These are phyloP conservation scores for Lachancea nothofagi DNA, from an alignment of 805 yeast species.

Conservation along the genomic window DNA sequence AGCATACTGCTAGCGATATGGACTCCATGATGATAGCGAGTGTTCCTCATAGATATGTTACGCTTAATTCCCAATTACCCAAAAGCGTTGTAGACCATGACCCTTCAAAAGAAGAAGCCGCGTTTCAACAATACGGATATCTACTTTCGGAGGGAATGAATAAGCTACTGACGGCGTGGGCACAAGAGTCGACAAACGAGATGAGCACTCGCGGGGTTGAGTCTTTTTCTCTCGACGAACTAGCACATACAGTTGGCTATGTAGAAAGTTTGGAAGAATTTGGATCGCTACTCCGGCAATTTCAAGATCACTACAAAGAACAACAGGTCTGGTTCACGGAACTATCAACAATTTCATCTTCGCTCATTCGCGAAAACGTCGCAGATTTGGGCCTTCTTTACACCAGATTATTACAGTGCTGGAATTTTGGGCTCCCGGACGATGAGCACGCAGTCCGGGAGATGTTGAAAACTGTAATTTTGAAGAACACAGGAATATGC, in stretches of 20 bases:
- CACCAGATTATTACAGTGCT: slow-evolving; percentile 27
- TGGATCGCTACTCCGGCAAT: slow-evolving; percentile 24
- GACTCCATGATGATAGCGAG: no score
- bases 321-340: slow-evolving; percentile 20
- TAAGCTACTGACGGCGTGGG: slow-evolving; percentile 13
- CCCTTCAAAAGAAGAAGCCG: slow-evolving; percentile 45
- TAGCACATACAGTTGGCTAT: slow-evolving; percentile 12
- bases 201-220: background rate
- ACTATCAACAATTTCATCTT: slow-evolving; percentile 11
- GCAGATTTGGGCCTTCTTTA: slow-evolving; percentile 20
- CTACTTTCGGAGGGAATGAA: slow-evolving; percentile 24
- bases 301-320: slow-evolving; percentile 22
- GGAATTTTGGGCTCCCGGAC: slow-evolving; percentile 20
- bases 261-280: slow-evolving; percentile 23
- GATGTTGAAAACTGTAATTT: slow-evolving; percentile 17
- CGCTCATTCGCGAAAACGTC: slow-evolving; percentile 19
- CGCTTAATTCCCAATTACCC: no score
- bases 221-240: slow-evolving; percentile 11
- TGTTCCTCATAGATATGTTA: no score
- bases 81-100: no score
- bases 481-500: slow-evolving; percentile 16
- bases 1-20: background rate
- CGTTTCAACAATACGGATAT: slow-evolving; percentile 32
- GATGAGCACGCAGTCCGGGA: slow-evolving; percentile 19
- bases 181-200: background rate